Percentiles rank a stretch among this genome's conserved stretches.
Conservation (phyloP, 2,329 filamentous ascomycete genomes). For the Ophiostoma ulmi region DNA sequence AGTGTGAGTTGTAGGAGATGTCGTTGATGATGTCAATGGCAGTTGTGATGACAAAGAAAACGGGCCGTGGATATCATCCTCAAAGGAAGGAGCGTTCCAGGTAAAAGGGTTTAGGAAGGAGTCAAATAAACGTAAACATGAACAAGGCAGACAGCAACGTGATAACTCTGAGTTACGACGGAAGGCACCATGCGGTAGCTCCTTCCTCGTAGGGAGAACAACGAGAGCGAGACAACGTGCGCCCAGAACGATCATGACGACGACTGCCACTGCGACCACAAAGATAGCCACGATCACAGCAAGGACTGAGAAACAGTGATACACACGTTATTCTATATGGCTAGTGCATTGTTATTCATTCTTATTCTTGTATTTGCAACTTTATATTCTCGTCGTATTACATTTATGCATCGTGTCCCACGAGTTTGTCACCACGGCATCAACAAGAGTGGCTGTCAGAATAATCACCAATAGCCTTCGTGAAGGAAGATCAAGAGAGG, state of each 20-base stretch:
- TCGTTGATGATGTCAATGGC: neutral
- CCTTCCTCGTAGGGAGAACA: neutral
- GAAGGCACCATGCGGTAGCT: slow-evolving; percentile 11
- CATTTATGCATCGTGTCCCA: neutral
- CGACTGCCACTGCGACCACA: neutral
- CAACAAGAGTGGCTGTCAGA: neutral
- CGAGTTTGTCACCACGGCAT: neutral
- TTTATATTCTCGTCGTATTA: neutral
- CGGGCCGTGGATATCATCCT: neutral
- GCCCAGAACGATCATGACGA: neutral
- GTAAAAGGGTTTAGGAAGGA: neutral
- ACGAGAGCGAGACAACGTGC: slow-evolving; percentile 10
- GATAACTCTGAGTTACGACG: neutral
- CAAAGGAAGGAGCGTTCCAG: neutral
- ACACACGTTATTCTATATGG: neutral
- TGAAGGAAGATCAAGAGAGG: neutral
- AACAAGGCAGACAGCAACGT: neutral
- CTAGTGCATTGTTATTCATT: neutral
- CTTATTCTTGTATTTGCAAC: neutral
- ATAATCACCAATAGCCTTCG: neutral
- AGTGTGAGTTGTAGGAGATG: neutral
- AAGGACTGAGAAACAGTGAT: neutral
- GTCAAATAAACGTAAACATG: no score
- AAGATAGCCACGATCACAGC: neutral
- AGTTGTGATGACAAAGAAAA: neutral